Conservation (phyloP, 2,329 filamentous ascomycete genomes). For the Bipolaris bicolor region DNA sequence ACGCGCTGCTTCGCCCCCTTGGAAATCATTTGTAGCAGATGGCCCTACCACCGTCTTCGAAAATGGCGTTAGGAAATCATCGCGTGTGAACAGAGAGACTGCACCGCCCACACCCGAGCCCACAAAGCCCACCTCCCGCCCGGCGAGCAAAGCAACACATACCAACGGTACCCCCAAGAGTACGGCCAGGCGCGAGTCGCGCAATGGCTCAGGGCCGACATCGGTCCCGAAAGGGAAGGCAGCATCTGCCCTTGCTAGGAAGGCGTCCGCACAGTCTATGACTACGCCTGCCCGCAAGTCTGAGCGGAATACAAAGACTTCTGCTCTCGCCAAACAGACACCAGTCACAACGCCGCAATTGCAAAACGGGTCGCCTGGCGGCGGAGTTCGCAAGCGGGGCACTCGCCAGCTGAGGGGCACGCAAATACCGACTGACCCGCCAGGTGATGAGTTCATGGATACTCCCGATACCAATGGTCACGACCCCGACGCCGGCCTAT, state of each 20-base stretch:
- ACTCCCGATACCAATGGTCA: constrained; percentile 22
- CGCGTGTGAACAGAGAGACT: constrained; percentile 58
- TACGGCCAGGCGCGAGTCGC: constrained; percentile 29
- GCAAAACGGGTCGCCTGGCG: constrained; percentile 26
- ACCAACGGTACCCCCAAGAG: constrained; percentile 38
- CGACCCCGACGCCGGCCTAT: constrained; percentile 31
- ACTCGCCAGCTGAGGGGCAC: constrained; percentile 32
- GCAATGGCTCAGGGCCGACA: constrained; percentile 25
- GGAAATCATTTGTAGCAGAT: constrained; percentile 84
- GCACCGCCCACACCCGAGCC: constrained; percentile 57
- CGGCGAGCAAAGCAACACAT: constrained; percentile 34
- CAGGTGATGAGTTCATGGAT: constrained; percentile 17
- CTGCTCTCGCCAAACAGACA: constrained; percentile 23
- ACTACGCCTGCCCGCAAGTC: constrained; percentile 42
- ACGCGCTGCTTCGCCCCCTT: constrained; percentile 78
- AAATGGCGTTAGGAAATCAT: constrained; percentile 67
- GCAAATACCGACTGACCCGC: constrained; percentile 24
- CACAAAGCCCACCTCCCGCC: constrained; percentile 44
- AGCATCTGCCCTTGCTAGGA: constrained; percentile 26
- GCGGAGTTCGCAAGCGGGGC: constrained; percentile 26
- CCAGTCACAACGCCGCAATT: constrained; percentile 28
- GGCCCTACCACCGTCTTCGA: constrained; percentile 84
- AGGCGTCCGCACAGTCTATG: constrained; percentile 27
- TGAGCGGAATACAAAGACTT: constrained; percentile 39
- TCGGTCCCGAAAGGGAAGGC: constrained; percentile 27